These are phyloP conservation scores for Hymenoscyphus linearis DNA, from an alignment of 2,329 filamentous ascomycete genomes.

Conservation along the genomic window DNA sequence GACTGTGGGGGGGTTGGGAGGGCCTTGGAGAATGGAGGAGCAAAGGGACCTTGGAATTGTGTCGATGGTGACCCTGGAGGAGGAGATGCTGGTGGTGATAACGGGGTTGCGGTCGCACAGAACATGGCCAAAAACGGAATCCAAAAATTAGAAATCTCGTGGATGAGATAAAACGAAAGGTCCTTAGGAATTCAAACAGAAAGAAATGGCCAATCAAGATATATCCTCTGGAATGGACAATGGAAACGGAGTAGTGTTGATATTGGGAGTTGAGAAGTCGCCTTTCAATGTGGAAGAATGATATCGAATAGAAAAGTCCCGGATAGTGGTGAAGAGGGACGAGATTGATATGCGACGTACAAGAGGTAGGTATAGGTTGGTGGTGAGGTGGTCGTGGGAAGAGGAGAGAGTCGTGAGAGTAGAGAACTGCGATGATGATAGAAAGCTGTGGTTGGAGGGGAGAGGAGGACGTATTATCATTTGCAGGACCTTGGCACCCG, in stretches of 20 bases:
- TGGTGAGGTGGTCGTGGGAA: conserved; percentile 8
- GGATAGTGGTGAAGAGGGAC: conserved; percentile 10
- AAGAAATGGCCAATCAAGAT: conserved; percentile 14
- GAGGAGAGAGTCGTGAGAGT: conserved; percentile 5
- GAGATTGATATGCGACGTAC: conserved; percentile 15
- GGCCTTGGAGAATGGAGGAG: conserved; percentile 7
- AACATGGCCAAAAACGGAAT: conserved; percentile 29
- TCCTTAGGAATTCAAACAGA: conserved; percentile 19
- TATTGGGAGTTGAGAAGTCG: conserved; percentile 3
- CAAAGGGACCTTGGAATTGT: conserved; percentile 5
- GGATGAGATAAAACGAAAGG: conserved; percentile 11
- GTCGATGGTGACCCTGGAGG: conserved; percentile 8
- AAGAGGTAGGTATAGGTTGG: conserved; percentile 12
- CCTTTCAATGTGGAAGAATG: conserved; percentile 1
- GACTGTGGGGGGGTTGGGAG: conserved; percentile 8
- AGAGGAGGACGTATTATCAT: neutral
- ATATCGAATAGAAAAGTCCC: conserved; percentile 10
- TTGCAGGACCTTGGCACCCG: conserved; percentile 3
- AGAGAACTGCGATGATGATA: conserved; percentile 3
- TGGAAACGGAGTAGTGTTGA: conserved; percentile 8
- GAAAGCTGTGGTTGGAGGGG: neutral
- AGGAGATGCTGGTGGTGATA: conserved; percentile 26
- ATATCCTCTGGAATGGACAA: conserved; percentile 6
- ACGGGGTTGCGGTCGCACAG: conserved; percentile 19
- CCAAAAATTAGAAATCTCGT: conserved; percentile 14